Conservation (phyloP, 2,329 filamentous ascomycete genomes). For the Madurella mycetomatis region DNA sequence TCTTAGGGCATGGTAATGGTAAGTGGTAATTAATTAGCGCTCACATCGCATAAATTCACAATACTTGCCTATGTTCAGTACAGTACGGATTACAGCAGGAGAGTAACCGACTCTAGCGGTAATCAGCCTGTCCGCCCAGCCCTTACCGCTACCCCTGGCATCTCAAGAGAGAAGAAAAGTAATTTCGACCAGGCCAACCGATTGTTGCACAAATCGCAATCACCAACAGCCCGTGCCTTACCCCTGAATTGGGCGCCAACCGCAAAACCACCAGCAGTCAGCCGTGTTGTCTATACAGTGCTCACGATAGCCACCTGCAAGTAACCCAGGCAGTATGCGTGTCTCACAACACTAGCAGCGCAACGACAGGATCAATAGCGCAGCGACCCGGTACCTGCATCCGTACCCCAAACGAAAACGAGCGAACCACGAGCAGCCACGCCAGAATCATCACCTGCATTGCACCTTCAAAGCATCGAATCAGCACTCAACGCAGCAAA, state of each 20-base stretch:
- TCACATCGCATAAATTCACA: no score
- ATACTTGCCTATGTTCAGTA: no score
- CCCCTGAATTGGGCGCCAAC: conserved; percentile 6
- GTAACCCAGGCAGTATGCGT: conserved; percentile 1
- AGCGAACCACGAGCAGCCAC: not conserved
- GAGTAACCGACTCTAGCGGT: no score
- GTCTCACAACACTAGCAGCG: not conserved
- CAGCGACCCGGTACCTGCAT: not conserved
- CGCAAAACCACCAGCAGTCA: not conserved
- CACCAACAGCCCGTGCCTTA: not conserved
- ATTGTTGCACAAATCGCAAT: not conserved
- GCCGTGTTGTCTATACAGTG: no score
- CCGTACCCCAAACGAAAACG: not conserved
- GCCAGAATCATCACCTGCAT: not conserved
- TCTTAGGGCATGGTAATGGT: no score
- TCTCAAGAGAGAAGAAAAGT: not conserved
- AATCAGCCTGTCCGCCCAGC: not conserved
- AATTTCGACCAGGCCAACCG: not conserved
- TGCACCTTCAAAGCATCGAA: no score
- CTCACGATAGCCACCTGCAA: conserved; percentile 4
- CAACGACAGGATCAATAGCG: not conserved
- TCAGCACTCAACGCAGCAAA: not conserved
- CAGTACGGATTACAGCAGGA: no score
- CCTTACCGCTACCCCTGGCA: not conserved
- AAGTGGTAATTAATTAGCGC: no score